phyloP scores from a whole-genome alignment of 78 protist species.

The Monocercomonoides exilis region DNA sequence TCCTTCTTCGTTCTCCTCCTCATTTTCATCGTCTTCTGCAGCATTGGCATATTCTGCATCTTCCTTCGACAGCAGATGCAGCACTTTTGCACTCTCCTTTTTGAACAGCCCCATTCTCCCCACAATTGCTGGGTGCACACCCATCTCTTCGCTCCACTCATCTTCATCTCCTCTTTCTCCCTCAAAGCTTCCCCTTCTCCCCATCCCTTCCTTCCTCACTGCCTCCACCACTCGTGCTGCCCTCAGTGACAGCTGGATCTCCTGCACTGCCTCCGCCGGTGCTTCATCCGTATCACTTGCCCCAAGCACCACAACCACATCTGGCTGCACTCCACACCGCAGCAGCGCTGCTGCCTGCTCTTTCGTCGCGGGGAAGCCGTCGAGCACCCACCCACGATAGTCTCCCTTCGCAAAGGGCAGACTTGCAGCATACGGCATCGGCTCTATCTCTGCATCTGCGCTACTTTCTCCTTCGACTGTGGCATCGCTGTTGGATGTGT shows the following conservation, averaged over 20 bases:
- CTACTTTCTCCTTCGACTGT: background rate
- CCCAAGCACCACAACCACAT: background rate
- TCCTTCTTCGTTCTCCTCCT: background rate
- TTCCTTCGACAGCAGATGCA: background rate
- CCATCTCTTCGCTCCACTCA: background rate
- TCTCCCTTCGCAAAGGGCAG: constrained; percentile 10
- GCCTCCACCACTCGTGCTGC: no score
- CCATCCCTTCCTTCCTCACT: no score
- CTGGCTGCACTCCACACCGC: background rate
- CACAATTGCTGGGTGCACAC: background rate
- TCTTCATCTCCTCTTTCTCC: background rate
- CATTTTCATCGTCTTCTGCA: background rate
- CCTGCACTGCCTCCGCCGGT: background rate
- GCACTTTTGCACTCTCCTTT: background rate
- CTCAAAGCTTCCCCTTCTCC: no score
- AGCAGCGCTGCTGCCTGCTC: constrained; percentile 9
- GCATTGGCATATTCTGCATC: background rate
- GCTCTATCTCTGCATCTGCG: background rate
- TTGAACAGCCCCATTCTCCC: background rate
- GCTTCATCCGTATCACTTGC: background rate
- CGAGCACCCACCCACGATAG: constrained; percentile 13
- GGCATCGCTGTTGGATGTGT: background rate
- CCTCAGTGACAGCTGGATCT: background rate
- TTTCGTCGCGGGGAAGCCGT: constrained; percentile 9
- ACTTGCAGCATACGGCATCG: background rate